phyloP scores from a whole-genome alignment of 2,329 filamentous ascomycete genomes.

The Ascomycota sp. region DNA sequence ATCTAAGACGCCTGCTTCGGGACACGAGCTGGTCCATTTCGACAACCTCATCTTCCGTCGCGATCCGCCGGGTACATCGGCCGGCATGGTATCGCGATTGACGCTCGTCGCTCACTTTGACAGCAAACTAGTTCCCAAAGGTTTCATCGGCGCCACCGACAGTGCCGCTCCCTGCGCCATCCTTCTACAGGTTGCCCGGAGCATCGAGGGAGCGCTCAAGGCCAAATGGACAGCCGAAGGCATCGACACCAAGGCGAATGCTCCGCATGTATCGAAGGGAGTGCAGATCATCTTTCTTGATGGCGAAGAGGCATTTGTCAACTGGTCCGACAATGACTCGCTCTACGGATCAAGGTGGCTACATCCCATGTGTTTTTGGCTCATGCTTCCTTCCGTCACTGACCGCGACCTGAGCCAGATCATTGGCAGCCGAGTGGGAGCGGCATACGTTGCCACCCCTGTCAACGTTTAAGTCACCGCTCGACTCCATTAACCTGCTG shows the following conservation, averaged over 20 bases:
- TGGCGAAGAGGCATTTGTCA: slow-evolving; percentile 77
- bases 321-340: slow-evolving; percentile 65
- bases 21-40: slow-evolving; percentile 55
- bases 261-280: slow-evolving; percentile 43
- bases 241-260: slow-evolving; percentile 19
- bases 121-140: slow-evolving; percentile 55
- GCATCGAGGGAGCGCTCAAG: slow-evolving; percentile 59
- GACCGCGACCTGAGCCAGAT: slow-evolving; percentile 13
- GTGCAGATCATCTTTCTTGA: slow-evolving; percentile 82
- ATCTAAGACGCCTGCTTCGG: slow-evolving; percentile 56
- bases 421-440: slow-evolving; percentile 72
- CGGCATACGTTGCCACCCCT: slow-evolving; percentile 42
- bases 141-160: slow-evolving; percentile 86
- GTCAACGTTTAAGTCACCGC: slow-evolving; percentile 53
- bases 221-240: slow-evolving; percentile 64
- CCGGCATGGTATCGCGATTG: slow-evolving; percentile 59
- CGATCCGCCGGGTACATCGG: slow-evolving; percentile 63
- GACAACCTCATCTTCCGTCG: slow-evolving; percentile 69
- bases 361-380: background rate
- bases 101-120: slow-evolving; percentile 92
- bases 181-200: slow-evolving; percentile 67
- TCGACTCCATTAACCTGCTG: slow-evolving; percentile 71
- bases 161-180: slow-evolving; percentile 90
- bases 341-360: slow-evolving; percentile 64
- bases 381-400: background rate